phyloP scores from a whole-genome alignment of 2,329 filamentous ascomycete species.

The Hymenoscyphus albidus region DNA sequence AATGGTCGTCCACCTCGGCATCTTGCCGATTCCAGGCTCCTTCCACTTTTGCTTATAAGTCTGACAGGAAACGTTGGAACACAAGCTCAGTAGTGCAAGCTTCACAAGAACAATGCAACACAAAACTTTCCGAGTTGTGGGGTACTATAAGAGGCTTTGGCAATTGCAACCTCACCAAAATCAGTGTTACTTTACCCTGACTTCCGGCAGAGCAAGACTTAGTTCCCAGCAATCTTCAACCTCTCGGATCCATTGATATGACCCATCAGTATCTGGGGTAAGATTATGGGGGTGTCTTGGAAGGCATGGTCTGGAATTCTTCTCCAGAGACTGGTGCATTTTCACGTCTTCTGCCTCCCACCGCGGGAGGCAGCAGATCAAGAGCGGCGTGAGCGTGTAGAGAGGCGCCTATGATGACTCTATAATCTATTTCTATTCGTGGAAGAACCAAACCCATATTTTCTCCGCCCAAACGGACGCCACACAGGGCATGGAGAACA shows the following conservation, averaged over 20 bases:
- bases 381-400: background rate
- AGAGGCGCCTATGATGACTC: background rate
- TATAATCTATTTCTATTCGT: background rate
- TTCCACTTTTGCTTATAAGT: background rate
- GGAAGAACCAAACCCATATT: slow-evolving; percentile 1
- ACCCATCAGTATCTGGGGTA: slow-evolving; percentile 2
- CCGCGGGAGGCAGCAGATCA: background rate
- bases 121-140: background rate
- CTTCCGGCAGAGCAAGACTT: background rate
- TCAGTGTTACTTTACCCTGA: background rate
- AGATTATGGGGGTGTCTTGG: background rate
- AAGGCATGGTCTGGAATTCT: background rate
- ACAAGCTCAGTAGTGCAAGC: background rate
- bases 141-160: background rate
- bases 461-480: slow-evolving; percentile 6
- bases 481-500: background rate
- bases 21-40: background rate
- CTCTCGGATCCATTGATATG: background rate
- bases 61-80: slow-evolving; percentile 1
- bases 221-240: background rate
- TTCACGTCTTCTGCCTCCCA: background rate
- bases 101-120: background rate
- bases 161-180: background rate
- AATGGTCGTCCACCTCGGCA: background rate
- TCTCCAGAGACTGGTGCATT: slow-evolving; percentile 1